Evolutionary conservation across 1,284 basidiomycete species (phyloP).

Genomic region (Puccinia triticina): DNA sequence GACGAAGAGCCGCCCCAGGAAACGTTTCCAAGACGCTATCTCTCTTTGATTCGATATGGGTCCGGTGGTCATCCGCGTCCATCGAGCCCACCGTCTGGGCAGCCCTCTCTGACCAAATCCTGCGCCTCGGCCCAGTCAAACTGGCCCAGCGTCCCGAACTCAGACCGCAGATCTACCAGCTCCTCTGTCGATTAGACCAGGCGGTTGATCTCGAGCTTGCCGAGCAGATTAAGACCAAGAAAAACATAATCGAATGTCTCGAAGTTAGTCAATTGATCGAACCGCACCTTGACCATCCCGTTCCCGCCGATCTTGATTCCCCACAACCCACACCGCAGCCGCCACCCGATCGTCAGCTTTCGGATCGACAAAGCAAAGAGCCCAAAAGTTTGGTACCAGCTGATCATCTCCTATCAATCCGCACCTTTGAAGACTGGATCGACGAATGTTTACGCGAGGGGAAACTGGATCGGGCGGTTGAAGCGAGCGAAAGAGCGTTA

Average conservation of each 20-base stretch:
- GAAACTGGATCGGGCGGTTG: neutral
- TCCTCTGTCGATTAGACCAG: conserved; percentile 5
- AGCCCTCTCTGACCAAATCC: conserved; percentile 19
- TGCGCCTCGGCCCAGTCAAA: conserved; percentile 25
- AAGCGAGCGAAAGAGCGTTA: neutral
- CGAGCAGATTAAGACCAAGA: neutral
- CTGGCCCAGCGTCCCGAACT: conserved; percentile 21
- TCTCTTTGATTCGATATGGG: conserved; percentile 28
- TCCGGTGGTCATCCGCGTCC: conserved; percentile 18
- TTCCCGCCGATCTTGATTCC: neutral
- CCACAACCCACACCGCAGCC: neutral
- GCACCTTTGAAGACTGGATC: conserved; percentile 1
- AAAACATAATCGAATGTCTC: conserved; percentile 8
- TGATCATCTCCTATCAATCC: neutral
- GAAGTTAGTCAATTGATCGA: conserved; percentile 14
- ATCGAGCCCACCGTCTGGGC: conserved; percentile 8
- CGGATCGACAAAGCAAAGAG: neutral
- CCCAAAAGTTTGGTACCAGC: neutral
- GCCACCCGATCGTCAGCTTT: neutral
- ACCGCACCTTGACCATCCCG: neutral
- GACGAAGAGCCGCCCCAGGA: conserved; percentile 15
- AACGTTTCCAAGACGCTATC: conserved; percentile 32
- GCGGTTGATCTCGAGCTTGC: neutral
- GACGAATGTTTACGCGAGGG: neutral
- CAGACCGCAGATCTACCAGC: neutral